Evolutionary conservation across 2,329 filamentous ascomycete species (phyloP), one percentile per base, ranked within the genome.

Genomic region (Xylariaceae sp.): DNA sequence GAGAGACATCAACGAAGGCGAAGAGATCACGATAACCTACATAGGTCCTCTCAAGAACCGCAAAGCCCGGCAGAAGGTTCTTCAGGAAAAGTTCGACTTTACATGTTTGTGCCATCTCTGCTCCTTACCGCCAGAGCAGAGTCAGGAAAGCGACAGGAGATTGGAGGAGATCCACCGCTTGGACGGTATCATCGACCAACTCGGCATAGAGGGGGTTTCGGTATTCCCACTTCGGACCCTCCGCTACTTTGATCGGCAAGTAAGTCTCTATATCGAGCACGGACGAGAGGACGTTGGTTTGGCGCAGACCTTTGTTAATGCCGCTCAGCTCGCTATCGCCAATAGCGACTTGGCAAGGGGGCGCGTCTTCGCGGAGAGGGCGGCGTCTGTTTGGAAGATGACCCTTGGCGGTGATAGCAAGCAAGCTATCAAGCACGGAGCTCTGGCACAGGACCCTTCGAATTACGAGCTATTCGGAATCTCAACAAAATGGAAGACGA

Each of bases 1-100:
- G 43, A 33, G 50, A 32, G 50, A 53, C 13, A 53, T 53, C 21
- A 36, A 41, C 3, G 10, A 47, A 36, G 50, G 50, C 4, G 50
- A 53, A 42, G 50, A 53, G 43, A 53, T 53, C 43, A 53, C 50
- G 20, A 43, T 53, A 15, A 32, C 21, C 29, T 53, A 53, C 20
- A 35, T 53, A 2, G 35, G 20, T 21, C n/a, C 23, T 11, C 23
- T 32, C 50, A 47, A 43, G 23, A 27, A 8, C 24, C 43, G 43
- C 4, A 20, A 29, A 26, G 27, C 13, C 11, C 20, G 50, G 11
- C 15, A 35, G 27, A n/a, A 53, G 36, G 37, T 11, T 23, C 50
- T 53, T 18, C 11, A 36, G 27, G 15, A 32, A 16, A 53, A 43
- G 13, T 53, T 53, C 27, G 43, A 23, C 6, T 53, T 53, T 10